Percentiles rank a stretch among this genome's conserved stretches.
These are phyloP conservation scores for Podospora tetraspora DNA, from an alignment of 495 filamentous ascomycete genomes.

Conservation along the genomic window DNA sequence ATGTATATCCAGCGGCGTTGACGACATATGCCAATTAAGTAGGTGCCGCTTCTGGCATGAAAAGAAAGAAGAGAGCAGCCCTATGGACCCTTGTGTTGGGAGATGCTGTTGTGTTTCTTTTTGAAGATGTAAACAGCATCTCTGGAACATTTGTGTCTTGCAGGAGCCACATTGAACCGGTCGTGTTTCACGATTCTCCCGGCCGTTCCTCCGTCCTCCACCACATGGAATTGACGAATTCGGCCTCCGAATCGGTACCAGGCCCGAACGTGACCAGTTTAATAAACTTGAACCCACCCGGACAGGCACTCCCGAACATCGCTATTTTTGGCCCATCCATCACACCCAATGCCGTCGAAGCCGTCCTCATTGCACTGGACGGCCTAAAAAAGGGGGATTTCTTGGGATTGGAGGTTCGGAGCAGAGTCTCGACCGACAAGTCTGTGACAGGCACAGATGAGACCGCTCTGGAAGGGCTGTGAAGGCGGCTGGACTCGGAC, in stretches of 20 bases:
- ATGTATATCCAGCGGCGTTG: neutral
- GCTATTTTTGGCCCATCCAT: neutral
- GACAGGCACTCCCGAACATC: neutral
- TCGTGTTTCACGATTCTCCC: neutral
- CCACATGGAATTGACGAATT: neutral
- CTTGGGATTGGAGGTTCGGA: neutral
- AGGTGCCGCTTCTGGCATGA: neutral
- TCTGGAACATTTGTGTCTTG: neutral
- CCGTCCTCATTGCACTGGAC: neutral
- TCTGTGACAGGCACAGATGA: neutral
- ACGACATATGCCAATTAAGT: neutral
- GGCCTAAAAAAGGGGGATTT: neutral
- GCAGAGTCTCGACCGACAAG: neutral
- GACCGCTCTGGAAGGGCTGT: neutral
- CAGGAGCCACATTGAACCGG: neutral
- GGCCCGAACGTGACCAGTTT: neutral
- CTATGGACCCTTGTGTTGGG: neutral
- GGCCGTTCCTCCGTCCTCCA: too few relatives aligned
- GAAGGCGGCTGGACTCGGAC: neutral
- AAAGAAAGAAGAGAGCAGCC: neutral
- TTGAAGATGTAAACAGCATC: neutral
- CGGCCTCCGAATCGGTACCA: neutral
- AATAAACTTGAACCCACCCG: neutral
- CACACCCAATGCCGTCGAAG: neutral
- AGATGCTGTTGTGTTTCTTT: neutral